Conservation (phyloP, 148 eudicot species). For the Oxyria digyna region DNA sequence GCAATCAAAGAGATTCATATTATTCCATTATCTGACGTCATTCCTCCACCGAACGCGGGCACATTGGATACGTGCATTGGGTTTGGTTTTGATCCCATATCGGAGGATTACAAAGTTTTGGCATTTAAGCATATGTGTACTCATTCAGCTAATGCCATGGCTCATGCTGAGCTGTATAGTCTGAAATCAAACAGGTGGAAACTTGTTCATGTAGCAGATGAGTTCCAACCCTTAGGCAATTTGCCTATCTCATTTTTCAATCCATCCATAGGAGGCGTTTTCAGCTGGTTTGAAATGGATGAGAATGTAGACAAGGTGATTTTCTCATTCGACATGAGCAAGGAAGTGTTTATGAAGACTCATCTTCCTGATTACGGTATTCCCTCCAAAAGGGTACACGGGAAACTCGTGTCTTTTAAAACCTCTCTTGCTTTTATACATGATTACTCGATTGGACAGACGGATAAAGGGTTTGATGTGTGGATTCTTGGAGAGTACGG, state of each 20-base stretch:
- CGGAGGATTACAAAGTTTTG: slow-evolving; percentile 18
- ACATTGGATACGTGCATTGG: slow-evolving; percentile 19
- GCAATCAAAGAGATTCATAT: slow-evolving; percentile 9
- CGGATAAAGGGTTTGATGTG: slow-evolving; percentile 19
- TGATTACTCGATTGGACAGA: slow-evolving; percentile 17
- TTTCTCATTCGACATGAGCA: slow-evolving; percentile 22
- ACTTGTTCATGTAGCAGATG: slow-evolving; percentile 15
- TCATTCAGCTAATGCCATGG: slow-evolving; percentile 14
- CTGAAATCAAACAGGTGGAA: slow-evolving; percentile 12
- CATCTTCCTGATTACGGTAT: slow-evolving; percentile 21
- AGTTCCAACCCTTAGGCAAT: slow-evolving; percentile 20
- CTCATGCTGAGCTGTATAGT: slow-evolving; percentile 21
- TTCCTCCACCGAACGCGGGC: slow-evolving; percentile 11
- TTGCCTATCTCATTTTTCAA: slow-evolving; percentile 14
- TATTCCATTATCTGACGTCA: slow-evolving; percentile 11
- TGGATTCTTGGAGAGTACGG: slow-evolving; percentile 25
- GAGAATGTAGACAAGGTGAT: slow-evolving; percentile 19
- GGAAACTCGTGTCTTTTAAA: slow-evolving; percentile 14
- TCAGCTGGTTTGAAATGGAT: slow-evolving; percentile 26
- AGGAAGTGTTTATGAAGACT: slow-evolving; percentile 19
- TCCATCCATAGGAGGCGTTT: slow-evolving; percentile 17
- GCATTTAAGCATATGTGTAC: slow-evolving; percentile 21
- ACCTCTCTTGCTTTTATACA: slow-evolving; percentile 18
- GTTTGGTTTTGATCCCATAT: slow-evolving; percentile 13
- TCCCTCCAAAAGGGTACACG: slow-evolving; percentile 22